Conservation (phyloP, 306 rosid species). For the Vigna mungo region DNA sequence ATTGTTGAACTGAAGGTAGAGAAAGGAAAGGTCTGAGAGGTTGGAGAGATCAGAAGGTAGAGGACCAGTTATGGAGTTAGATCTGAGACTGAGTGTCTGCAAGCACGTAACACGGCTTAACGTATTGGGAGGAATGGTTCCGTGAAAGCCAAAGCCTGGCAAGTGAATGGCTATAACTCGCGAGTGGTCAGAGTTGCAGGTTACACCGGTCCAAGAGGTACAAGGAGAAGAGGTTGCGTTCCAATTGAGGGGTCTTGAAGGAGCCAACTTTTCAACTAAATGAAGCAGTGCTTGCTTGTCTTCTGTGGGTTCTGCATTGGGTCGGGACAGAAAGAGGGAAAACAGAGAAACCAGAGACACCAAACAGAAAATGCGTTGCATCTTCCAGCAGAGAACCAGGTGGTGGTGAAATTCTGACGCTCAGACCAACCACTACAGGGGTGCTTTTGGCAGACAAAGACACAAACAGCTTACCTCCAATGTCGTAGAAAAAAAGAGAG, state of each 20-base stretch:
- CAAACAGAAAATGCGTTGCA: conserved; percentile 45
- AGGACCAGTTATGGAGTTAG: conserved; percentile 66
- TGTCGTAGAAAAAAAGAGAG: too few relatives aligned
- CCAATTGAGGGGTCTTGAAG: conserved; percentile 78
- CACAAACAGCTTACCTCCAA: not conserved
- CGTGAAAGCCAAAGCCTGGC: conserved; percentile 81
- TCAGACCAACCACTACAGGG: not conserved
- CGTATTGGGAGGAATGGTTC: conserved; percentile 72
- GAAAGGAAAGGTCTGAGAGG: conserved; percentile 68
- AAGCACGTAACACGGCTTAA: conserved; percentile 68
- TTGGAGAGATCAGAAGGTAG: conserved; percentile 72
- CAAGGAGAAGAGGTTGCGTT: conserved; percentile 60
- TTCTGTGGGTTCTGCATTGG: conserved; percentile 61
- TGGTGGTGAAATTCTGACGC: conserved; percentile 9
- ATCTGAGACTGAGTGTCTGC: conserved; percentile 77
- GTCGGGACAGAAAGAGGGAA: conserved; percentile 51
- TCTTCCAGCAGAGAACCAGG: conserved; percentile 3
- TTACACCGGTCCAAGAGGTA: conserved; percentile 76
- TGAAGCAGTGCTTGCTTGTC: conserved; percentile 82
- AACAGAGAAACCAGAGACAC: conserved; percentile 52
- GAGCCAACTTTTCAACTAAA: conserved; percentile 62
- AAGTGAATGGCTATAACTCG: conserved; percentile 65
- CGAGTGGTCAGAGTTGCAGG: conserved; percentile 62
- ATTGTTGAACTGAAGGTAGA: conserved; percentile 83
- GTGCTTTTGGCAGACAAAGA: not conserved